Conservation (phyloP, 2,329 filamentous ascomycete genomes). For the Penicillium rolfsii region DNA sequence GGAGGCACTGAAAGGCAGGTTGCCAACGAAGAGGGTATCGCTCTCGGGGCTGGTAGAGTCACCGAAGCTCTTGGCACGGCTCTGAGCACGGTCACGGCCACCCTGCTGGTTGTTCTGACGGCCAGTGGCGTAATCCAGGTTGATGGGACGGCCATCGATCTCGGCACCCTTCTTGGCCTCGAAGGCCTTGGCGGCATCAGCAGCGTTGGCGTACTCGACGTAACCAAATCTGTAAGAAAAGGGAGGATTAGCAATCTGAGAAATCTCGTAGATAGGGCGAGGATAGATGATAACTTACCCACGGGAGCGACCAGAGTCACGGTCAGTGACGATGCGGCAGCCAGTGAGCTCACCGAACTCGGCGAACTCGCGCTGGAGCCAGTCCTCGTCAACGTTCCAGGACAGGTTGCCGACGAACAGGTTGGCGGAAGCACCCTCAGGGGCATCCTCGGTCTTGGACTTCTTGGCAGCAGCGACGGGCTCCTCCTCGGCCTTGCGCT, state of each 20-base stretch:
- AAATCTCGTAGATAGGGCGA: not conserved
- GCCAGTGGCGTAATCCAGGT: slow-evolving; percentile 76
- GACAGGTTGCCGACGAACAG: slow-evolving; percentile 89
- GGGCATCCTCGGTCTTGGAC: slow-evolving; percentile 59
- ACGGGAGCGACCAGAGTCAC: slow-evolving; percentile 78
- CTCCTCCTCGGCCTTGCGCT: slow-evolving; percentile 55
- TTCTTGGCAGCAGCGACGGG: slow-evolving; percentile 56
- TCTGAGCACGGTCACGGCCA: slow-evolving; percentile 62
- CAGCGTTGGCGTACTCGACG: slow-evolving; percentile 76
- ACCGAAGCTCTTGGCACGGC: slow-evolving; percentile 63
- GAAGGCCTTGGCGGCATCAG: slow-evolving; percentile 71
- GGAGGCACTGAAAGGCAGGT: slow-evolving; percentile 81
- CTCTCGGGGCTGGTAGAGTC: slow-evolving; percentile 78
- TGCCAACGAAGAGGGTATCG: slow-evolving; percentile 89
- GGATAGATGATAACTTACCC: slow-evolving; percentile 55
- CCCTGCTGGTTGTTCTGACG: slow-evolving; percentile 57
- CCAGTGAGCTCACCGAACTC: slow-evolving; percentile 71
- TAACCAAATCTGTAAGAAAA: slow-evolving; percentile 70
- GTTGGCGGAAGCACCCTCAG: slow-evolving; percentile 54
- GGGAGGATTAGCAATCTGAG: slow-evolving; percentile 10
- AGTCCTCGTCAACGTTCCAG: slow-evolving; percentile 87
- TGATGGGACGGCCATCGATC: slow-evolving; percentile 73
- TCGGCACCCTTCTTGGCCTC: slow-evolving; percentile 74
- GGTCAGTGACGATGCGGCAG: slow-evolving; percentile 82
- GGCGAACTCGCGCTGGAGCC: slow-evolving; percentile 80